Evolutionary conservation across 2,329 filamentous ascomycete species (phyloP), one percentile per base, ranked within the genome.

Genomic region (Celoporthe dispersa): DNA sequence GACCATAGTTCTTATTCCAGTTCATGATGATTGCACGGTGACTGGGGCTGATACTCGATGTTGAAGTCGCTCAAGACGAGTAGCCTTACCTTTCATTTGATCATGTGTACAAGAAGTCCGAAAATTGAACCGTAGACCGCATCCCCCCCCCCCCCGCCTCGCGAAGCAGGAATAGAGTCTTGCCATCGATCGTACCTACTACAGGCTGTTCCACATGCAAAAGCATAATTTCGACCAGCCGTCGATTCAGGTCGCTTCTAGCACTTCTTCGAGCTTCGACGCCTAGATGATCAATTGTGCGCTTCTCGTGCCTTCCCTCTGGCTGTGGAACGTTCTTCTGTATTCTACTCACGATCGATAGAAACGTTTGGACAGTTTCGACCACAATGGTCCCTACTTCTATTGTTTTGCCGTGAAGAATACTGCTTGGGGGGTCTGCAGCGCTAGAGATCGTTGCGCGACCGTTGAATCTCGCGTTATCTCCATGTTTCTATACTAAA

Each of bases 21-120:
- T 44, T 44, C 63, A 53, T 55, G 31, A 63, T 66, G 25, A 71
- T 66, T 25, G 66, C 66, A 11, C 25, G 25, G 6, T 66, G 14
- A 33, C 8, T 62, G n/a, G 12, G 33, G 6, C 66, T 69, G 67
- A 66, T 66, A 16, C 22, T 7, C 12, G 3, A n/a, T 51, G 0
- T 57, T 67, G 31, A 65, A 22, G 5, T 69, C 35, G 25, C 31
- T 19, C 19, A 70, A 39, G 3, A 48, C 51, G 48, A 70, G 31
- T 16, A 48, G 31, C 4, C 3, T 12, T 35, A 22, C 12, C n/a
- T n/a, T 1, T 22, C 16, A 16, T 1, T 7, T n/a, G n/a, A n/a
- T n/a, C 3, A 9, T n/a, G 19, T 48, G 44, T 48, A 9, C 44
- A n/a, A 7, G 11, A 19, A 48, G 19, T 5, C 41, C 19, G 5